A percentile compares a stretch with the other conserved stretches of the same genome.
Conservation (phyloP, 2,329 filamentous ascomycete genomes). For the Pseudogymnoascus sp. region DNA sequence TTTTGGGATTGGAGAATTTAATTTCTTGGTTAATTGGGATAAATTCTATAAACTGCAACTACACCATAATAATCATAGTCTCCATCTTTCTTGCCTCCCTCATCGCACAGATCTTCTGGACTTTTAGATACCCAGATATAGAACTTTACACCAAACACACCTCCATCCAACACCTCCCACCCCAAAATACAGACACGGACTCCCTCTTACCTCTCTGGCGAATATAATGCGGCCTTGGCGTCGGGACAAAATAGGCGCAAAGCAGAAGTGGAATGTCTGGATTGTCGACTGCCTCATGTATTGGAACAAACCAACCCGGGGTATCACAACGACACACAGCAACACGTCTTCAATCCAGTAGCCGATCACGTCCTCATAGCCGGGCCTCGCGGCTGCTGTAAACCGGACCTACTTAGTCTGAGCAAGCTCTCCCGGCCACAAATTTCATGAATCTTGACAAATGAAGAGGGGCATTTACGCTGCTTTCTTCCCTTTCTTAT, state of each 20-base stretch:
- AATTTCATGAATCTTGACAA: neutral
- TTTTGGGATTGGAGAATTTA: no score
- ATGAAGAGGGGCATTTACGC: neutral
- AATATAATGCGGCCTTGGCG: neutral
- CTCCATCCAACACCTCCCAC: neutral
- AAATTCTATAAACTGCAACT: neutral
- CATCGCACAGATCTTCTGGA: neutral
- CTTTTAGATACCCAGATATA: neutral
- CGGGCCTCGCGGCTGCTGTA: neutral
- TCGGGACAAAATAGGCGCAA: neutral
- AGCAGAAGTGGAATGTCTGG: neutral
- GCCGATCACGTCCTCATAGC: neutral
- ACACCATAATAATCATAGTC: neutral
- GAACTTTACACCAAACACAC: neutral
- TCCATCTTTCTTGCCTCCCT: neutral
- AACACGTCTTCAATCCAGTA: neutral
- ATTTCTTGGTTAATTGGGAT: neutral
- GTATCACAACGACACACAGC: neutral
- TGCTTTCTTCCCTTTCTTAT: neutral
- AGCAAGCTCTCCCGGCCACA: neutral
- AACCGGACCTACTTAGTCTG: neutral
- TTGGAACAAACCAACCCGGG: neutral
- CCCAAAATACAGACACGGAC: neutral
- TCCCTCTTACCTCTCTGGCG: neutral
- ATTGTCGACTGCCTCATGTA: neutral